Percentiles rank a stretch among this genome's conserved stretches.
Evolutionary conservation across 345 rosid species (phyloP).

Genomic region (Dimocarpus longan): DNA sequence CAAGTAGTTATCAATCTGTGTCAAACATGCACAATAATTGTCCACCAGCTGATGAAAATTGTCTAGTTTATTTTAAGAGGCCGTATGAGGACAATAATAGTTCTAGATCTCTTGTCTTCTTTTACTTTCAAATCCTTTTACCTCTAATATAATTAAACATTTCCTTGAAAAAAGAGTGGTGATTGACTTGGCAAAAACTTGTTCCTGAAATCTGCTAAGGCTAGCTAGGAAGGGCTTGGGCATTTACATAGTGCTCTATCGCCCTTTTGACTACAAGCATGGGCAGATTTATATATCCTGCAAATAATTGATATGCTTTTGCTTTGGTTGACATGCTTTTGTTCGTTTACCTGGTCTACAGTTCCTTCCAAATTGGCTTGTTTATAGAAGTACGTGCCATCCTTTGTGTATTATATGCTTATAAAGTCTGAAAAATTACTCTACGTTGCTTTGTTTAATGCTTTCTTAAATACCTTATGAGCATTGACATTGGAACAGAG

Average conservation of each 20-base stretch:
- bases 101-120: not conserved
- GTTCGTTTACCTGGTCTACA: constrained; percentile 13
- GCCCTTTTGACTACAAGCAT: constrained; percentile 20
- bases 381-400: constrained; percentile 7
- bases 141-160: not conserved
- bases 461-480: not conserved
- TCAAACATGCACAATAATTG: constrained; percentile 23
- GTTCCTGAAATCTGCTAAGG: not conserved
- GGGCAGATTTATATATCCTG: not conserved
- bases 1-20: constrained; percentile 18
- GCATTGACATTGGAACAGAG: not conserved
- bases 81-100: constrained; percentile 17
- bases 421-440: not conserved
- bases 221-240: not conserved
- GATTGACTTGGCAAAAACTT: constrained; percentile 19
- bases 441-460: not conserved
- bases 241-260: not conserved
- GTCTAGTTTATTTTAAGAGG: not conserved
- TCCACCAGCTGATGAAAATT: constrained; percentile 8
- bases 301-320: constrained; percentile 10
- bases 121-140: not conserved
- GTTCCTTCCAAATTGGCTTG: not conserved
- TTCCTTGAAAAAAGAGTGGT: not conserved
- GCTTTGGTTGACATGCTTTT: constrained; percentile 11
- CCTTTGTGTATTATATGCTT: constrained; percentile 10